phyloP scores from a whole-genome alignment of 768 basidiomycete species.

The Macrolepiota dolichaula region DNA sequence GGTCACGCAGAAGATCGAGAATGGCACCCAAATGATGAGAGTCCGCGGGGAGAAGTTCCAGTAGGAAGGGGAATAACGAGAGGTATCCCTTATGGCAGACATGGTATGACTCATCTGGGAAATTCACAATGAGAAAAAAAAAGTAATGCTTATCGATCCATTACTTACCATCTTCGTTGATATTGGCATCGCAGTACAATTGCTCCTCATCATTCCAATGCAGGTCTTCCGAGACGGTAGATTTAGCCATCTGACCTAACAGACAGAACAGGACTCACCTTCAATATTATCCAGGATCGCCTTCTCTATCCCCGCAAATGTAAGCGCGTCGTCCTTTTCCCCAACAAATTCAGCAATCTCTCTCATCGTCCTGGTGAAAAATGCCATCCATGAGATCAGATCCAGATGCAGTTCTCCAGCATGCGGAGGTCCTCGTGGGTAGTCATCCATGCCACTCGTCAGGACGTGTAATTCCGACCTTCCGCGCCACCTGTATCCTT shows the following conservation, averaged over 20 bases:
- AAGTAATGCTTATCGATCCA: neutral
- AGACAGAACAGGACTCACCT: constrained; percentile 41
- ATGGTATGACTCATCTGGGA: constrained; percentile 83
- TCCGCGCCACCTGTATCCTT: constrained; percentile 95
- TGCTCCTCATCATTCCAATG: constrained; percentile 88
- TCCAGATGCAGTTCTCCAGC: constrained; percentile 92
- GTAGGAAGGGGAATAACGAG: constrained; percentile 89
- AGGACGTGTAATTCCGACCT: constrained; percentile 82
- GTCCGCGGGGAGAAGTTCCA: constrained; percentile 70
- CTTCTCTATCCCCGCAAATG: constrained; percentile 73
- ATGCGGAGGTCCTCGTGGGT: constrained; percentile 87
- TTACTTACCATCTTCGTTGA: constrained; percentile 75
- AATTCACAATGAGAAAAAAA: constrained; percentile 3
- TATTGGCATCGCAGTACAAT: constrained; percentile 91
- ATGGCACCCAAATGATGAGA: constrained; percentile 83
- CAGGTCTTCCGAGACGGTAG: constrained; percentile 50
- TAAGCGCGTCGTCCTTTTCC: constrained; percentile 77
- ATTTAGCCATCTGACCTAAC: neutral
- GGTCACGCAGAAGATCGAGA: constrained; percentile 75
- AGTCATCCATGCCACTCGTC: constrained; percentile 96
- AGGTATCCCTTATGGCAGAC: constrained; percentile 93
- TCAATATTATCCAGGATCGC: constrained; percentile 84
- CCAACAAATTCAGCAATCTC: constrained; percentile 86
- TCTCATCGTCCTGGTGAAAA: constrained; percentile 91
- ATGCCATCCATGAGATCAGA: constrained; percentile 94